phyloP scores from a whole-genome alignment of 495 filamentous ascomycete species.

The Hypoxylon fuscum region DNA sequence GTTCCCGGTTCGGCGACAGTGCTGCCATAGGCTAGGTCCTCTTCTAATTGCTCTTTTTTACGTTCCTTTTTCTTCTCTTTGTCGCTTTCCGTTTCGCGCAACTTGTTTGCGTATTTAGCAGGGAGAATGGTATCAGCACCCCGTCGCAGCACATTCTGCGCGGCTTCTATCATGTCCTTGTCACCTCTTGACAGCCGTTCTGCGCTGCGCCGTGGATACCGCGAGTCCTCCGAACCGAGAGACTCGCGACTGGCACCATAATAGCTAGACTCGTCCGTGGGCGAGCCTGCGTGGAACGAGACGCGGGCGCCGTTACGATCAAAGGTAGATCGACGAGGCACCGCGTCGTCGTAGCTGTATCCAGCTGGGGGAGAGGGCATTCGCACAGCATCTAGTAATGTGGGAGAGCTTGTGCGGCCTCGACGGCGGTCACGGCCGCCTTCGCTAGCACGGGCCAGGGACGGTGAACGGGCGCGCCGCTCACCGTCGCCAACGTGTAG shows the following conservation, averaged over 20 bases:
- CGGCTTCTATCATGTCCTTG: constrained; percentile 50
- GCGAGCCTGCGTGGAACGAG: constrained; percentile 53
- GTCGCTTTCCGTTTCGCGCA: constrained; percentile 33
- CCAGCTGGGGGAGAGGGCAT: constrained; percentile 54
- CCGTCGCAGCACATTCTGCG: constrained; percentile 40
- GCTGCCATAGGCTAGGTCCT: constrained; percentile 58
- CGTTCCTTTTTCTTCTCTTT: constrained; percentile 34
- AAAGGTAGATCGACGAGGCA: constrained; percentile 41
- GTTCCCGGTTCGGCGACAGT: constrained; percentile 12
- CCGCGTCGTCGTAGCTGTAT: constrained; percentile 44
- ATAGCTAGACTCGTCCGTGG: constrained; percentile 42
- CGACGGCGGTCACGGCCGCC: constrained; percentile 52
- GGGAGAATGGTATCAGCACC: constrained; percentile 41
- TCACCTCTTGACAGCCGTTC: constrained; percentile 51
- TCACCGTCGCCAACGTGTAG: constrained; percentile 67
- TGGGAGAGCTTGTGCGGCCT: constrained; percentile 49
- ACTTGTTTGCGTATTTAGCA: constrained; percentile 37
- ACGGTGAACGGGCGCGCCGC: constrained; percentile 69
- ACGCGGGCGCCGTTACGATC: constrained; percentile 42
- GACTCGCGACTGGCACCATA: constrained; percentile 42
- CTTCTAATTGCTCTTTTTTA: constrained; percentile 52
- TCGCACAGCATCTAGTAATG: constrained; percentile 56
- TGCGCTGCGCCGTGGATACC: constrained; percentile 38
- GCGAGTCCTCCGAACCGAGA: constrained; percentile 34
- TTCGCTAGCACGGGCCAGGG: constrained; percentile 56